Evolutionary conservation across 257 asterid species (phyloP).

Genomic region (Solanum medicagineum): DNA sequence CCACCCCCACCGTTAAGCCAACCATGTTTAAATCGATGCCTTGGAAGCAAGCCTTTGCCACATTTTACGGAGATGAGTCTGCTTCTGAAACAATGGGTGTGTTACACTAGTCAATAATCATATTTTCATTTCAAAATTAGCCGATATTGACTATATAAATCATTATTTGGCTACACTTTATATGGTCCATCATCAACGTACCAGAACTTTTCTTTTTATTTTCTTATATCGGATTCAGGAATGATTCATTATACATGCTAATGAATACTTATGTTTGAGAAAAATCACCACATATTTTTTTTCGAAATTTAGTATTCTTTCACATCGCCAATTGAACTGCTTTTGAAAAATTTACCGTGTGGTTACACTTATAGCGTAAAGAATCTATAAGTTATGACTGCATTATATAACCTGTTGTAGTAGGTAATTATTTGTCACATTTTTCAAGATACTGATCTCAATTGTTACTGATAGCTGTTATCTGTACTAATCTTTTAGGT

Average conservation of each 20-base stretch:
- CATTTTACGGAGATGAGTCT: conserved; percentile 60
- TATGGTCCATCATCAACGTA: background rate
- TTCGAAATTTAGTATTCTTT: background rate
- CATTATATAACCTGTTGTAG: background rate
- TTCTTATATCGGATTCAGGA: background rate
- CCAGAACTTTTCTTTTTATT: background rate
- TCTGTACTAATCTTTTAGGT: background rate
- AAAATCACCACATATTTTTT: background rate
- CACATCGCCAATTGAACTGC: background rate
- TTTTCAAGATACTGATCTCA: background rate
- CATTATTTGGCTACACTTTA: background rate
- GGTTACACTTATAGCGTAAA: background rate
- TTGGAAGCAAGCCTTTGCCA: conserved; percentile 51
- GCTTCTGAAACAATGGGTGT: conserved; percentile 53
- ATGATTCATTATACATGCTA: background rate
- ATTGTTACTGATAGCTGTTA: background rate
- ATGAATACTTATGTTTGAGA: background rate
- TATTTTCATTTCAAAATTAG: background rate
- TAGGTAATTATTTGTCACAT: background rate
- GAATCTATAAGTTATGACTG: background rate
- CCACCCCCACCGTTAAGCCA: background rate
- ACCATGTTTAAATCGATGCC: conserved; percentile 16
- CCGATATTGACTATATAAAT: background rate
- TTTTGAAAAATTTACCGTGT: background rate
- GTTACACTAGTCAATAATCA: background rate